Evolutionary conservation across 2,329 filamentous ascomycete genomes (phyloP), one percentile per base, ranked within the genome.

Genomic region (Colletotrichum cuscutae): DNA sequence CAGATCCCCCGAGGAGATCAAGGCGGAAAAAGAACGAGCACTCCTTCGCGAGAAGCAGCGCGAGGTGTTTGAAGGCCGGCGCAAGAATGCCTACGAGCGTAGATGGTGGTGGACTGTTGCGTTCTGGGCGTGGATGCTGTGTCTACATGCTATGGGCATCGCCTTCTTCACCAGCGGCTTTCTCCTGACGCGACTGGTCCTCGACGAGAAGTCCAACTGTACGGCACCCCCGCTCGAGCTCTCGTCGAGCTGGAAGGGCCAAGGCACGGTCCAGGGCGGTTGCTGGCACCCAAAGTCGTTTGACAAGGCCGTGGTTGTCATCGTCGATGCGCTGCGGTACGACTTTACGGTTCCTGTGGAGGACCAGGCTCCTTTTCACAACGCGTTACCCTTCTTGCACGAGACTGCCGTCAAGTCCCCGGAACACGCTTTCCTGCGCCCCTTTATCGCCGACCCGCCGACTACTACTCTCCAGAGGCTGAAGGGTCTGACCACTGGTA

Each of bases 201-300:
- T 97, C 71, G 92, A 95, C 75, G 90, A 95, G 78, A 93, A 92
- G 80, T 95, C 94, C 13, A 87, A 86, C 71, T 97, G 94, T 81
- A 84, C 86, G 12, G 82, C 86, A 54, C 91, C 94, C 62, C 96
- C 97, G 4, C 89, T 93, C 71, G 87, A 89, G 42, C 65, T 73
- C 24, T n/a, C 62, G 5, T 62, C 65, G 46, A 83, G 80, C 68
- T 86, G 85, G 85, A 75, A 80, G 46, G 83, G 82, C 11, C 80
- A 80, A 57, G 81, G 84, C 9, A 87, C 84, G 19, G 81, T 85
- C 2, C 84, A 89, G 26, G 86, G 88, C 70, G 97, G 97, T 76
- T 99, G 97, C 87, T 99, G 97, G 97, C 95, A 98, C 81, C 94
- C 95, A 42, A 97, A 95, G 84, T 94, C 91, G 2, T 99, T 98